A percentile compares a stretch with the other conserved stretches of the same genome.
phyloP scores from a whole-genome alignment of 306 rosid species.

The Lathyrus oleraceus region DNA sequence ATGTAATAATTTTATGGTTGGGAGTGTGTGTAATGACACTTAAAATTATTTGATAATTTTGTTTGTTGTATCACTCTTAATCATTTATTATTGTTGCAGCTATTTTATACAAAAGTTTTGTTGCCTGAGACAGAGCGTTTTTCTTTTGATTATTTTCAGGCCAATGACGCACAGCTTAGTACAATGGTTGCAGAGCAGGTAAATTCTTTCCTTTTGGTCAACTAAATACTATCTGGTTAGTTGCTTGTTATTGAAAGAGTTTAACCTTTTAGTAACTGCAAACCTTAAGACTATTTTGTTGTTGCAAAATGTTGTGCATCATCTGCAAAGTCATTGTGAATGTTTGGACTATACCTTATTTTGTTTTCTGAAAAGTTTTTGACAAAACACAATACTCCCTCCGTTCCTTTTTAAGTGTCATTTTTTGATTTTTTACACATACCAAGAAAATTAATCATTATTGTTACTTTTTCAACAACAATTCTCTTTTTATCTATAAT shows the following conservation, averaged over 20 bases:
- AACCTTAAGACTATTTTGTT: background rate
- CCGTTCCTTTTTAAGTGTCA: too few species aligned
- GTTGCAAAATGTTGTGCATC: conserved; percentile 5
- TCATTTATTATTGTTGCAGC: conserved; percentile 5
- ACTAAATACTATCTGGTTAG: background rate
- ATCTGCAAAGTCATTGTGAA: conserved; percentile 1
- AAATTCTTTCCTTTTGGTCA: background rate
- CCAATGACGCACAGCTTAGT: conserved; percentile 98
- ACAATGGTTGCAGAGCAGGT: conserved; percentile 99
- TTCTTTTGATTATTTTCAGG: conserved; percentile 53
- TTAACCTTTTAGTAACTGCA: conserved; percentile 12
- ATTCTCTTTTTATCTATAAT: too few species aligned
- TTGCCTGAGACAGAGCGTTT: conserved; percentile 35
- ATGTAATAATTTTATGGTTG: background rate
- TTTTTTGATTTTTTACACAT: too few species aligned
- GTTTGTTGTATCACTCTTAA: conserved; percentile 5
- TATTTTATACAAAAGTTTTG: conserved; percentile 11
- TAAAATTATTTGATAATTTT: background rate
- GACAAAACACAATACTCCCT: background rate
- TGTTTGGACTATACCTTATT: conserved; percentile 5
- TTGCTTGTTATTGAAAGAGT: background rate
- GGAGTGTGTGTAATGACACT: background rate
- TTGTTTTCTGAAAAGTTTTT: conserved; percentile 7
- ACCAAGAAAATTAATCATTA: too few species aligned
- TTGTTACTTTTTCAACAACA: too few species aligned